Evolutionary conservation across 768 basidiomycete genomes (phyloP), one percentile per base, ranked within the genome.

Genomic region (Tephrocybe sp.): DNA sequence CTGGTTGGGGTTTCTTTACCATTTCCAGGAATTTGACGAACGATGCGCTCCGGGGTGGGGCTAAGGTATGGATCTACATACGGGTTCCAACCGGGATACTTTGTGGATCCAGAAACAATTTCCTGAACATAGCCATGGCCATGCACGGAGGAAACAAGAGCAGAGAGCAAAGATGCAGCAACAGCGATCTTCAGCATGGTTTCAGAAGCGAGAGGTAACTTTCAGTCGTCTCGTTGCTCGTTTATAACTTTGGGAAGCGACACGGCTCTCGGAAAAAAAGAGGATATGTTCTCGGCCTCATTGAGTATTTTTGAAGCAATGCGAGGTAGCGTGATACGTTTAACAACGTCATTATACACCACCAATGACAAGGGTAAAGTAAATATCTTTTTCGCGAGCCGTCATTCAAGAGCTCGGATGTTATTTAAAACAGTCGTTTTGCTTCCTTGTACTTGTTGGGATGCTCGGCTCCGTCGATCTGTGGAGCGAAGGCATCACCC

Each of bases 101-200:
- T 64, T 3, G 64, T 63, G 5, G 64, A 62, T 1, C 68, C 70
- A 14, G 68, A 48, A 9, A 60, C 62, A n/a, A 73, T 62, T 42
- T 72, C 68, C 50, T 72, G 69, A 11, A 76, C 72, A 49, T 72
- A 74, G 33, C 74, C 73, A 53, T 76, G 74, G 8, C 62, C 71
- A 14, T 53, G 34, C 32, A 67, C 69, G 38, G 61, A 58, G 10
- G 56, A 43, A 10, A 51, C 38, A 37, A 58, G 28, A 3, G 42
- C 56, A 42, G 47, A 30, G 33, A 51, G 48, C 20, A 52, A 28
- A 20, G 48, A 43, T 41, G 58, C 30, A 33, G 40, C 45, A 2
- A 50, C n/a, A 24, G 54, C 45, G 26, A 55, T 38, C 17, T 46
- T 55, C 10, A 55, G 42, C 54, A 55, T 55, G 34, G 25, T 21